These are phyloP conservation scores for Vachellia pachyceras DNA, from an alignment of 306 rosid genomes.

Conservation along the genomic window DNA sequence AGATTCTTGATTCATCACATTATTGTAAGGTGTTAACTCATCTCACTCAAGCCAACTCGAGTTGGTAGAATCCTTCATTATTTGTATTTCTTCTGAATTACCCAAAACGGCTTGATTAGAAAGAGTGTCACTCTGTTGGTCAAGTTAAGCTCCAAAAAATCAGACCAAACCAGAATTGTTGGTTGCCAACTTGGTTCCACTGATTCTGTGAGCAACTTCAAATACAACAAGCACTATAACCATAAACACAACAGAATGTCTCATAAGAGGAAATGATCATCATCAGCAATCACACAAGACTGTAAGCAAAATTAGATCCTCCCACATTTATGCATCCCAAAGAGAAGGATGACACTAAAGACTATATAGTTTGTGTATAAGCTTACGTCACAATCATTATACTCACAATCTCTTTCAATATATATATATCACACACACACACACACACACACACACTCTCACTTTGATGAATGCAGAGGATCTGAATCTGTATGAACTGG, in stretches of 20 bases:
- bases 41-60: too few relatives aligned
- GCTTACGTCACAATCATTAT: background rate
- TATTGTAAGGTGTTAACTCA: too few relatives aligned
- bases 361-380: background rate
- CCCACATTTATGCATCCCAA: background rate
- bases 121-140: background rate
- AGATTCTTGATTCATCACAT: too few relatives aligned
- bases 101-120: background rate
- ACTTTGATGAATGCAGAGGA: background rate
- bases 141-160: background rate
- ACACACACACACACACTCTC: background rate
- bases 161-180: background rate
- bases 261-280: background rate
- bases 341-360: background rate
- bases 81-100: background rate
- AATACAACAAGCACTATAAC: background rate
- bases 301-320: background rate
- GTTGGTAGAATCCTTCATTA: too few relatives aligned
- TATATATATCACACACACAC: background rate
- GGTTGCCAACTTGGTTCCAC: background rate
- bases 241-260: background rate
- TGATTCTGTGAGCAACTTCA: background rate
- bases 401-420: background rate
- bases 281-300: conserved; percentile 19
- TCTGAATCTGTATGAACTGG: conserved; percentile 32